Conservation (phyloP, 768 basidiomycete genomes). For the Agrocybe pediades region DNA sequence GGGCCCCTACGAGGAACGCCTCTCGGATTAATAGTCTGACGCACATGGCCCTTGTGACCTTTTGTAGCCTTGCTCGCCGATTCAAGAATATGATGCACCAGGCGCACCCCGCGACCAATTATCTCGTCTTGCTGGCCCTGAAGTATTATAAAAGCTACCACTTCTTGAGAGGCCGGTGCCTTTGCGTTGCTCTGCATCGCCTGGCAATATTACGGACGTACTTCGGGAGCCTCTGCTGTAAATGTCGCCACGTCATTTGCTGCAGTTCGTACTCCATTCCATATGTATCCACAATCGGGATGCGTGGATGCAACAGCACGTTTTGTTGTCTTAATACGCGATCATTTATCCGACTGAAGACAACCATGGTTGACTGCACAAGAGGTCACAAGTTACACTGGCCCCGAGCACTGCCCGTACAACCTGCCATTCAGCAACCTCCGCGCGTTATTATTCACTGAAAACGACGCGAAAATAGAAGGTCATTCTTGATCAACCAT, state of each 20-base stretch:
- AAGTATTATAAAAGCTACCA: background rate
- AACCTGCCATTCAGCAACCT: no score
- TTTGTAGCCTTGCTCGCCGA: background rate
- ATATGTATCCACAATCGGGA: background rate
- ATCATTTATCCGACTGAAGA: slow-evolving; percentile 20
- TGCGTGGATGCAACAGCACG: background rate
- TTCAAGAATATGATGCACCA: background rate
- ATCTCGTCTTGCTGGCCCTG: background rate
- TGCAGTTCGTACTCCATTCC: slow-evolving; percentile 4
- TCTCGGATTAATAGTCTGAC: slow-evolving; percentile 10
- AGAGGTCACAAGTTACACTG: slow-evolving; percentile 16
- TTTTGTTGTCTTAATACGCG: background rate
- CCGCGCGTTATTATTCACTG: background rate
- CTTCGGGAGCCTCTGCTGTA: slow-evolving; percentile 19
- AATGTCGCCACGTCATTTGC: slow-evolving; percentile 27
- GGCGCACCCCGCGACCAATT: background rate
- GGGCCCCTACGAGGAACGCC: background rate
- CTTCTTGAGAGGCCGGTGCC: slow-evolving; percentile 9
- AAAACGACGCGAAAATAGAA: slow-evolving; percentile 7
- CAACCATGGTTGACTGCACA: background rate
- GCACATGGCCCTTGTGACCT: background rate
- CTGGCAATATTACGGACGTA: slow-evolving; percentile 31
- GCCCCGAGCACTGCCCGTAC: slow-evolving; percentile 23
- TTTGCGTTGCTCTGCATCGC: slow-evolving; percentile 11
- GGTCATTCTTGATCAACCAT: background rate